These are phyloP conservation scores for Sporothrix variecibatus DNA, from an alignment of 2,329 filamentous ascomycete genomes.

Conservation along the genomic window DNA sequence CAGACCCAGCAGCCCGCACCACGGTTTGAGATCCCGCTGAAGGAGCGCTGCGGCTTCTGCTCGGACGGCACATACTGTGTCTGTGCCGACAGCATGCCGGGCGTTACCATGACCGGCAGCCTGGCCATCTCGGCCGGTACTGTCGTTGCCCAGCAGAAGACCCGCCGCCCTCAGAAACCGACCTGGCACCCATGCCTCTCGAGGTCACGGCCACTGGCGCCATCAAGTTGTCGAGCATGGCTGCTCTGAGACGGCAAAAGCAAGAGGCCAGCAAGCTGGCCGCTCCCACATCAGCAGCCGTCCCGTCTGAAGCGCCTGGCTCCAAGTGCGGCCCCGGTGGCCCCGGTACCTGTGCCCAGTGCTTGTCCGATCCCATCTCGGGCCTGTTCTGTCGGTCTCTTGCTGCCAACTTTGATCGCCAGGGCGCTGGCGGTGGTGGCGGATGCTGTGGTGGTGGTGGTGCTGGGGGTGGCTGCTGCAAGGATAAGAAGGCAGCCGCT, in stretches of 20 bases:
- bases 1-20: slow-evolving; percentile 25
- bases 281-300: slow-evolving; percentile 32
- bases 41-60: slow-evolving; percentile 80
- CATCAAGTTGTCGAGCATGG: slow-evolving; percentile 58
- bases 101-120: slow-evolving; percentile 41
- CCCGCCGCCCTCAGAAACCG: slow-evolving; percentile 62
- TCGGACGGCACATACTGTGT: slow-evolving; percentile 80
- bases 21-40: slow-evolving; percentile 46
- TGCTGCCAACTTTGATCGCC: slow-evolving; percentile 62
- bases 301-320: slow-evolving; percentile 33
- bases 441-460: slow-evolving; percentile 65
- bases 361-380: slow-evolving; percentile 73
- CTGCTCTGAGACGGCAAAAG: slow-evolving; percentile 38
- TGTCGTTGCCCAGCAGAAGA: slow-evolving; percentile 51
- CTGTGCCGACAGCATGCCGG: slow-evolving; percentile 62
- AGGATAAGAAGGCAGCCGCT: slow-evolving; percentile 36
- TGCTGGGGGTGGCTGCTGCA: slow-evolving; percentile 66
- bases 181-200: slow-evolving; percentile 58
- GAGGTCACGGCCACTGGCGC: slow-evolving; percentile 62
- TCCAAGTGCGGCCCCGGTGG: slow-evolving; percentile 63
- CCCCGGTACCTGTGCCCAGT: slow-evolving; percentile 78
- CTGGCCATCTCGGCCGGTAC: slow-evolving; percentile 35
- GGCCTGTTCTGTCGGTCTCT: slow-evolving; percentile 82
- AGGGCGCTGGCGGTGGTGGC: slow-evolving; percentile 35
- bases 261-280: slow-evolving; percentile 18